phyloP scores from a whole-genome alignment of 1,284 basidiomycete genomes.

The Ustilago cynodontis region DNA sequence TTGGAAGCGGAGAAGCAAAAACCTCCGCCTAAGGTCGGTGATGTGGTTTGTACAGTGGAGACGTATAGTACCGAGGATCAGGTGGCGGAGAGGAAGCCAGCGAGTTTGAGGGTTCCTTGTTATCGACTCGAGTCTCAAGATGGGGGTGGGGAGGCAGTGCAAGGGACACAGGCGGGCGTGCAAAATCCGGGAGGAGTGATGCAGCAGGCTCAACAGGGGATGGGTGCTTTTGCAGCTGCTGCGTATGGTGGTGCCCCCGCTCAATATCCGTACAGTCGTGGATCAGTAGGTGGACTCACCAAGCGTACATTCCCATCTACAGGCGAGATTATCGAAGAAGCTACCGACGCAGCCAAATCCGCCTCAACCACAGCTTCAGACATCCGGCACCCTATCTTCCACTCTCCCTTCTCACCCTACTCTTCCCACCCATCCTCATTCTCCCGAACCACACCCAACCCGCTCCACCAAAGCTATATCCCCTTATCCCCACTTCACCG shows the following conservation, averaged over 20 bases:
- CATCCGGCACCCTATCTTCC: background rate
- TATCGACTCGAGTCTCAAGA: constrained; percentile 6
- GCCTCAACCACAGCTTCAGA: background rate
- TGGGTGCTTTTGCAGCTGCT: background rate
- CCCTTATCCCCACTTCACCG: background rate
- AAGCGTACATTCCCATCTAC: background rate
- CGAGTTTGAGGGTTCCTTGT: constrained; percentile 17
- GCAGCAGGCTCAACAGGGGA: background rate
- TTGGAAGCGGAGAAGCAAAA: constrained; percentile 17
- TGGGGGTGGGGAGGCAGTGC: too few relatives aligned
- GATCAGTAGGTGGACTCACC: background rate
- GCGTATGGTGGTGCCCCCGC: background rate
- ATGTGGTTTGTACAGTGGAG: constrained; percentile 30
- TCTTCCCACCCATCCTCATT: background rate
- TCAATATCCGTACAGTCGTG: background rate
- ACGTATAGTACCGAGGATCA: constrained; percentile 28
- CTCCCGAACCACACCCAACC: background rate
- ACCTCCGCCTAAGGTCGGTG: constrained; percentile 29
- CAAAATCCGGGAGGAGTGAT: background rate
- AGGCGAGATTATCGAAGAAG: constrained; percentile 14
- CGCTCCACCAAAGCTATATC: background rate
- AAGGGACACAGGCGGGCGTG: background rate
- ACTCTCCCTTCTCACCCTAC: background rate
- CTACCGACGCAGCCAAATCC: background rate
- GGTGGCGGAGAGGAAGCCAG: constrained; percentile 33